phyloP scores from a whole-genome alignment of 73 alveolate species.

The Tetrahymena thermophila region DNA sequence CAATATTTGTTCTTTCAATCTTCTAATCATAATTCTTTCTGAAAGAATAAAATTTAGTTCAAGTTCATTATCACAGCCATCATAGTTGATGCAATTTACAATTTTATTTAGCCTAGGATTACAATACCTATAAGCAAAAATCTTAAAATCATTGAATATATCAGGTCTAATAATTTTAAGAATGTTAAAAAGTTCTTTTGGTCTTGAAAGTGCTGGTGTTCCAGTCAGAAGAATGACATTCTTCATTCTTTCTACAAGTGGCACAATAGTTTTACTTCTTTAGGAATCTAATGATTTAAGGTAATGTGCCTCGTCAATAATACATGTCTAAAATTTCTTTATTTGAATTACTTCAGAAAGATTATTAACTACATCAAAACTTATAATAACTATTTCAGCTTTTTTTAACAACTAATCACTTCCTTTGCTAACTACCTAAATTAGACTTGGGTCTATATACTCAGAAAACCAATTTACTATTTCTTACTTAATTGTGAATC shows the following conservation, averaged over 20 bases:
- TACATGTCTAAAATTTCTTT: slow-evolving; percentile 55
- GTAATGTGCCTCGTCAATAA: slow-evolving; percentile 93
- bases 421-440: slow-evolving; percentile 58
- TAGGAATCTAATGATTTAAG: slow-evolving; percentile 66
- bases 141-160: slow-evolving; percentile 41
- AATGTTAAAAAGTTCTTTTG: slow-evolving; percentile 80
- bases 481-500: slow-evolving; percentile 81
- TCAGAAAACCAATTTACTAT: slow-evolving; percentile 48
- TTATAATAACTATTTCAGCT: slow-evolving; percentile 63
- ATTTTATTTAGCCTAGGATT: slow-evolving; percentile 53
- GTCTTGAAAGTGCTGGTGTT: slow-evolving; percentile 86
- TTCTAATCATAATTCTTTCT: slow-evolving; percentile 69
- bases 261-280: slow-evolving; percentile 74
- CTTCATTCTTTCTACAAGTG: slow-evolving; percentile 62
- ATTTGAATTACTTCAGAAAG: slow-evolving; percentile 40
- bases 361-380: slow-evolving; percentile 73
- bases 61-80: slow-evolving; percentile 61
- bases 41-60: slow-evolving; percentile 73
- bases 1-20: slow-evolving; percentile 83
- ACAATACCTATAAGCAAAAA: slow-evolving; percentile 79
- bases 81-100: slow-evolving; percentile 61
- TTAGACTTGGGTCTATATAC: slow-evolving; percentile 28
- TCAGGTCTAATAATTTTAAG: slow-evolving; percentile 72
- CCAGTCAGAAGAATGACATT: slow-evolving; percentile 88
- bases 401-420: slow-evolving; percentile 44